Percentiles rank a stretch among this genome's conserved stretches.
phyloP scores from a whole-genome alignment of 106 monocot genomes.

The Dendrobium officinale region DNA sequence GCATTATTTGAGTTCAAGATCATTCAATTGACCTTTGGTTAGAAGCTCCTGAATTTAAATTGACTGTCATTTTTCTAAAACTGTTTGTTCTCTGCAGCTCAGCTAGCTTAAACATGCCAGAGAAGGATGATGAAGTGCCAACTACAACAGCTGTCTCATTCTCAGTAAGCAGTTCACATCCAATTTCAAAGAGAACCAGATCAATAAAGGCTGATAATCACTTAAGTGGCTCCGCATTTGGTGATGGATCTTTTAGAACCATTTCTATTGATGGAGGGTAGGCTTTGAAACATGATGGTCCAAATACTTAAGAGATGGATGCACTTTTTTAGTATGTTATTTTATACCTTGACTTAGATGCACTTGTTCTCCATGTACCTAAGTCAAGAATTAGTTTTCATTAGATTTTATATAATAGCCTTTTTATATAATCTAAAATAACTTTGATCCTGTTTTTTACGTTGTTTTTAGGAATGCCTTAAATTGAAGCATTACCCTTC shows the following conservation, averaged over 20 bases:
- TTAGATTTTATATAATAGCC: neutral
- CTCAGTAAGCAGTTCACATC: slow-evolving; percentile 45
- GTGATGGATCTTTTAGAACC: slow-evolving; percentile 45
- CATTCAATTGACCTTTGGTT: neutral
- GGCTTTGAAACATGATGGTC: slow-evolving; percentile 8
- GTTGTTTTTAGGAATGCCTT: neutral
- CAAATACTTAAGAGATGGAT: neutral
- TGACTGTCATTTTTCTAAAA: neutral
- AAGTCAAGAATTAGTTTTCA: neutral
- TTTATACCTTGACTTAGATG: neutral
- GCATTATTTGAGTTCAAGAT: neutral
- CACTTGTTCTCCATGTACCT: neutral
- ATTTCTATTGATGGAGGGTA: slow-evolving; percentile 87
- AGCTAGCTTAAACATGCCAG: slow-evolving; percentile 39
- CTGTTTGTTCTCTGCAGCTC: slow-evolving; percentile 50
- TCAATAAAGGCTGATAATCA: slow-evolving; percentile 58
- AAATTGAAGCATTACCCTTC: too few relatives aligned
- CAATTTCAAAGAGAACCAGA: slow-evolving; percentile 88
- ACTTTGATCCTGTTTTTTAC: neutral
- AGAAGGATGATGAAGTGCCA: slow-evolving; percentile 57
- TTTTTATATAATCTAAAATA: neutral
- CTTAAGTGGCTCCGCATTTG: slow-evolving; percentile 21
- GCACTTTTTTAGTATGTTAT: neutral
- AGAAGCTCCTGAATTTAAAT: neutral
- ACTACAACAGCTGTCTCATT: slow-evolving; percentile 31